Base-by-base conservation (phyloP, 768 basidiomycete species). In the Tremella fuciformis region DNA sequence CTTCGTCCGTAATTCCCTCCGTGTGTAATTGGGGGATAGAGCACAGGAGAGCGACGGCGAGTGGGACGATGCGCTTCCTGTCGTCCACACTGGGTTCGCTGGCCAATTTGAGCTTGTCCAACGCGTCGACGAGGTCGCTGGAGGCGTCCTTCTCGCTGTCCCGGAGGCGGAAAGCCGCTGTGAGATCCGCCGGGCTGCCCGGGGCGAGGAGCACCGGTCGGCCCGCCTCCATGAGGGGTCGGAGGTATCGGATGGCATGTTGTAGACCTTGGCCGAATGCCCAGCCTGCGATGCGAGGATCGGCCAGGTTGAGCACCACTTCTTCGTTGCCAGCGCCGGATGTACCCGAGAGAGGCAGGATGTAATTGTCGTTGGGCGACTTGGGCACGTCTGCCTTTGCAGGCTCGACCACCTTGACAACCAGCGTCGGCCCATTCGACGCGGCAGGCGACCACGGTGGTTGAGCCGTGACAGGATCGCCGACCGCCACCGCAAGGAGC, bases 401-500 rank as follows among this genome's bases (percentile, higher is more conserved):
- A 15, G 42, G 42, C 42, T 46, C 42, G n/a, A 46, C 42, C 29
- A 34, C 29, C 29, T 34, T 34, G 29, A 34, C 29, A 11, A 34
- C 11, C 6, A 34, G 29, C 4, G 11, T 34, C 6, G 29, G 29
- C 11, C 29, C 29, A 34, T 4, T 6, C 29, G 29, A 11, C 6
- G 29, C 4, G 29, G 29, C 29, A 34, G 29, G 29, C 29, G 29
- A 34, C 29, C 29, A 34, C 11, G 11, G 29, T 11, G 29, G 29
- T 34, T 34, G 18, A 52, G 51, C 18, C 2, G 51, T 3, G 34
- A 52, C 51, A 9, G 68, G 65, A 9, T 34, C 11, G 22, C 69
- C 69, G n/a, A 70, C 61, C 38, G 54, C 49, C 24, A 68, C 34
- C 13, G 54, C 63, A 48, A 68, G 47, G 37, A 34, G 51, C 25